These are phyloP conservation scores for Bipolaris sorokiniana DNA, from an alignment of 2,329 filamentous ascomycete genomes.

Conservation along the genomic window DNA sequence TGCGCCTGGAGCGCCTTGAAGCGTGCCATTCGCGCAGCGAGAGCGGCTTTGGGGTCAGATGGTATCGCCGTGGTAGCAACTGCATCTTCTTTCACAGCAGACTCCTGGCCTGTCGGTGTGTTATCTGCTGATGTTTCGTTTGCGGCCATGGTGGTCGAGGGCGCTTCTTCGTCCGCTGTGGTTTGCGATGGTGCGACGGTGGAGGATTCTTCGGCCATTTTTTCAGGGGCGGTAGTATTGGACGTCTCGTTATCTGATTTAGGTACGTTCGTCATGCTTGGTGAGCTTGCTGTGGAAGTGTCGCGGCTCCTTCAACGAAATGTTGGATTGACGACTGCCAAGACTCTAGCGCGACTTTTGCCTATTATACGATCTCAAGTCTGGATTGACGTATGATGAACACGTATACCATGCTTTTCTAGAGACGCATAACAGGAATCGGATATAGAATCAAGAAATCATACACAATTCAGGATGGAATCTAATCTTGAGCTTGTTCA, in stretches of 20 bases:
- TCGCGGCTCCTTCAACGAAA: constrained; percentile 10
- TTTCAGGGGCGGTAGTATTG: neutral
- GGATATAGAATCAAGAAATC: neutral
- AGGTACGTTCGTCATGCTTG: constrained; percentile 30
- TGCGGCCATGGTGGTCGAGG: constrained; percentile 13
- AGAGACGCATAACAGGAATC: too few relatives aligned
- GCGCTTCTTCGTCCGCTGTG: constrained; percentile 6
- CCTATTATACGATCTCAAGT: neutral
- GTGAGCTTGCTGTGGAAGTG: constrained; percentile 6
- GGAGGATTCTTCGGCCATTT: neutral
- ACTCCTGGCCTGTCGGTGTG: constrained; percentile 2
- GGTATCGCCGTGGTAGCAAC: constrained; percentile 9
- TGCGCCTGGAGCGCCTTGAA: constrained; percentile 89
- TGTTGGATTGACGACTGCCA: constrained; percentile 25
- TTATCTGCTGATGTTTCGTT: constrained; percentile 12
- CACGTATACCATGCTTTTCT: too few relatives aligned
- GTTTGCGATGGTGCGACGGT: neutral
- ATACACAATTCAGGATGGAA: too few relatives aligned
- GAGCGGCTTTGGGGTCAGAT: constrained; percentile 39
- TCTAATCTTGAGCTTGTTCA: neutral
- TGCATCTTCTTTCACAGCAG: constrained; percentile 8
- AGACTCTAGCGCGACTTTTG: constrained; percentile 18
- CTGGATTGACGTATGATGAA: neutral
- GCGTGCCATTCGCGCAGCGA: constrained; percentile 62
- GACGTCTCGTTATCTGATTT: constrained; percentile 15